Conservation (phyloP, 2,329 filamentous ascomycete genomes). For the Massarina eburnea region DNA sequence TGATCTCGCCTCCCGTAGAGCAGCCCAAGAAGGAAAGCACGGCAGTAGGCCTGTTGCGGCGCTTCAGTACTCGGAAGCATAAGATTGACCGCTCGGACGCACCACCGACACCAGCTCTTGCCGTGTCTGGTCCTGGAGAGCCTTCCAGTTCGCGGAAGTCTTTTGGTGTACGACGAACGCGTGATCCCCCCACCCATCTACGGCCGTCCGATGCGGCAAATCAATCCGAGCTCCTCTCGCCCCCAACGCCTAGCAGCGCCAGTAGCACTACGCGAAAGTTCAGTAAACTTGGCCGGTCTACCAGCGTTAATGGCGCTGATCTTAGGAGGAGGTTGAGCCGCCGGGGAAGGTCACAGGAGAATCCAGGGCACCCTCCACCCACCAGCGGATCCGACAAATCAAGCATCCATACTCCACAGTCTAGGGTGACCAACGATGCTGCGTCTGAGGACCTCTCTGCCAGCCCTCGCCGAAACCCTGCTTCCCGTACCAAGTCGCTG, state of each 20-base stretch:
- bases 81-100: conserved; percentile 59
- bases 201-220: conserved; percentile 57
- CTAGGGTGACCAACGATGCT: conserved; percentile 52
- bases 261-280: conserved; percentile 59
- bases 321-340: conserved; percentile 66
- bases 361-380: conserved; percentile 64
- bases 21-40: conserved; percentile 80
- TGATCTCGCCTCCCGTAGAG: conserved; percentile 57
- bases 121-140: conserved; percentile 77
- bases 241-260: conserved; percentile 66
- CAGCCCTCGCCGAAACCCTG: conserved; percentile 31
- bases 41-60: conserved; percentile 78
- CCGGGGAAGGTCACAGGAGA: conserved; percentile 56
- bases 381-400: conserved; percentile 82
- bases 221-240: conserved; percentile 76
- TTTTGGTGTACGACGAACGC: conserved; percentile 74
- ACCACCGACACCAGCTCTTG: conserved; percentile 72
- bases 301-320: conserved; percentile 88
- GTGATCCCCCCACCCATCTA: conserved; percentile 56
- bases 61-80: conserved; percentile 85
- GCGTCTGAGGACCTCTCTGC: conserved; percentile 52
- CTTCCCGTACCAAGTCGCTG: conserved; percentile 74
- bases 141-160: conserved; percentile 72
- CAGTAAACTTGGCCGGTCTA: conserved; percentile 78
- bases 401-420: conserved; percentile 49